Evolutionary conservation across 2,329 filamentous ascomycete species (phyloP).

Genomic region (Trichoderma sp.): DNA sequence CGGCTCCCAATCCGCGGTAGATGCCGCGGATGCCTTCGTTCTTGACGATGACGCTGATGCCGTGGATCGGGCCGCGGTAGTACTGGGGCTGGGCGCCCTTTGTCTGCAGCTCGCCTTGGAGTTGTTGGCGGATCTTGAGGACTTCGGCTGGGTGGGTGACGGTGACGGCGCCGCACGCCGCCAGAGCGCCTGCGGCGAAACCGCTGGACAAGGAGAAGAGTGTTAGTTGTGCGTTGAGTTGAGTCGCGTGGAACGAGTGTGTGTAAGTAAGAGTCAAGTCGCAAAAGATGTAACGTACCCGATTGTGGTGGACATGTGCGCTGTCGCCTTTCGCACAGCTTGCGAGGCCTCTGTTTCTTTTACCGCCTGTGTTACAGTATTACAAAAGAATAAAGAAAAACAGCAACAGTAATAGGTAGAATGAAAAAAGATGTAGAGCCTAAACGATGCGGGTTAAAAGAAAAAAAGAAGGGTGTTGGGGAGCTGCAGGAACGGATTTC

Average conservation of each 20-base stretch:
- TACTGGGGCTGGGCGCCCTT: constrained; percentile 81
- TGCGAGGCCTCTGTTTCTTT: neutral
- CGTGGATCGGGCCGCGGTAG: constrained; percentile 90
- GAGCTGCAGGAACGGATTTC: neutral
- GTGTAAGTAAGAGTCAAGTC: neutral
- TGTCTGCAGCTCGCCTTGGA: constrained; percentile 90
- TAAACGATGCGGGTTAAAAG: neutral
- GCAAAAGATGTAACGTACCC: constrained; percentile 11
- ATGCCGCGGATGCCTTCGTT: constrained; percentile 86
- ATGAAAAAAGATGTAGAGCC: too few relatives aligned
- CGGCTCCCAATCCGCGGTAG: constrained; percentile 84
- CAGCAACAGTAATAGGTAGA: too few relatives aligned
- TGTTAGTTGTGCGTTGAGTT: neutral
- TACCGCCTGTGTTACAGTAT: neutral
- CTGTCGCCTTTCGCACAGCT: neutral
- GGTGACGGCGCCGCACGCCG: constrained; percentile 94
- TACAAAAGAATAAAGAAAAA: neutral
- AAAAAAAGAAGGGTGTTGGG: neutral
- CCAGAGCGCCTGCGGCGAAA: constrained; percentile 94
- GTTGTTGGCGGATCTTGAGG: constrained; percentile 98
- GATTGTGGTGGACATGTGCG: constrained; percentile 20
- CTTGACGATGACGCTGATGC: constrained; percentile 80
- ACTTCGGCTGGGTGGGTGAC: constrained; percentile 98
- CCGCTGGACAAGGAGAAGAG: constrained; percentile 51
- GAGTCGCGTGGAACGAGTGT: neutral